These are phyloP conservation scores for Crithidia mellificae DNA, from an alignment of 208 protist species.

Conservation along the genomic window DNA sequence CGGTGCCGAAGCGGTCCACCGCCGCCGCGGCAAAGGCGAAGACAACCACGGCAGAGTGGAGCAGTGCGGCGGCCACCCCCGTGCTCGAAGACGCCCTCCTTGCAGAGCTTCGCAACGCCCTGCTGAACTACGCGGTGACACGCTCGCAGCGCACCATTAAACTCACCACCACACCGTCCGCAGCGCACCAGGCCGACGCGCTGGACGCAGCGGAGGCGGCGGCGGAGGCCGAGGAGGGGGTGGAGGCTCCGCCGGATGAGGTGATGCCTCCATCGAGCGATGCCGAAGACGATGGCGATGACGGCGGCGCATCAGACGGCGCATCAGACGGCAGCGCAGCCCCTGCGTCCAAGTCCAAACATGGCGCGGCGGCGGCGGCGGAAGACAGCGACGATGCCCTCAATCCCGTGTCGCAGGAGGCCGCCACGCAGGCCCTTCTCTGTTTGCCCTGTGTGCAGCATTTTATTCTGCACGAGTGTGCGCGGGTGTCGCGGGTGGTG, in stretches of 20 bases:
- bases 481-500: slow-evolving; percentile 30
- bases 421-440: slow-evolving; percentile 2
- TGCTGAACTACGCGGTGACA: not conserved
- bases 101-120: slow-evolving; percentile 12
- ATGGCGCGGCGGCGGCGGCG: not conserved
- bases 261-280: not conserved
- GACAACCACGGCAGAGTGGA: not conserved
- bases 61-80: not conserved
- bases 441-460: slow-evolving; percentile 36
- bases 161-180: not conserved
- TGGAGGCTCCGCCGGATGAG: not conserved
- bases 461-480: slow-evolving; percentile 44
- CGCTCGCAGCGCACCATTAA: not conserved
- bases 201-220: not conserved
- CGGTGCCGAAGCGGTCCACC: not conserved
- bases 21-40: not conserved
- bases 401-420: not conserved
- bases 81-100: slow-evolving; percentile 17
- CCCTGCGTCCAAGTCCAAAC: no score
- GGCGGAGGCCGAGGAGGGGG: not conserved
- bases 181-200: not conserved
- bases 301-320: no score
- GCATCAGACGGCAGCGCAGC: no score
- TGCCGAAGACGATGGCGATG: not conserved
- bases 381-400: not conserved